Base-by-base conservation (phyloP, 805 yeast species). In the Dipodascus geniculatus region DNA sequence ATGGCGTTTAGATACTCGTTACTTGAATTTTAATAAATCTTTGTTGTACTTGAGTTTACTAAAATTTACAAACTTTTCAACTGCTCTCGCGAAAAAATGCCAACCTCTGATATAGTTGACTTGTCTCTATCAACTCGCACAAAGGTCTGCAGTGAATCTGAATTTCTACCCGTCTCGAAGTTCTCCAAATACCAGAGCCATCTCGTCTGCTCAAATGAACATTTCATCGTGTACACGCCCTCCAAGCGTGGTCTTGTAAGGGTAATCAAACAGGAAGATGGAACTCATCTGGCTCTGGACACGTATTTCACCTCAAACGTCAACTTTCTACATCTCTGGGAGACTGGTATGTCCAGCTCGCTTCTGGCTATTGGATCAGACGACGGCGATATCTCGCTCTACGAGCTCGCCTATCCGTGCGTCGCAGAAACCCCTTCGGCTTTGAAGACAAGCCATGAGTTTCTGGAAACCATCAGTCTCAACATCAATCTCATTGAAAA, bases 251-350 rank as follows among this genome's bases (percentile, higher is more conserved):
- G 62, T 9, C 33, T 53, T 22, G 28, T 60, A 17, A 49, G 62
- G 31, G 58, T 59, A n/a, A 58, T 60, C 33, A 48, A 55, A 16
- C 63, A 60, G 35, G 54, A 54, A 20, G 58, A 58, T 50, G 61
- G 59, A 14, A 24, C 52, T 14, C 56, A 57, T 51, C 48, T 57
- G 20, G 52, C 57, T 6, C 50, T 58, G 19, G 48, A 47, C 49
- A 38, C 44, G 20, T 17, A 38, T 38, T 38, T 17, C 8, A 17
- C 17, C 14, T 38, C 44, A 38, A 38, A 38, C 20, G 44, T 38
- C 17, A 38, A 38, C 44, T 38, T 38, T 17, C 14, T 38, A n/a
- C 44, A 38, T 38, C 14, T 38, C 6, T 38, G 44, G 44, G 44
- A 38, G 6, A n/a, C 44, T 6, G 20, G 20, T 8, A 8, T 8